phyloP scores from a whole-genome alignment of 2,329 filamentous ascomycete species.

The Cercospora berteroae region DNA sequence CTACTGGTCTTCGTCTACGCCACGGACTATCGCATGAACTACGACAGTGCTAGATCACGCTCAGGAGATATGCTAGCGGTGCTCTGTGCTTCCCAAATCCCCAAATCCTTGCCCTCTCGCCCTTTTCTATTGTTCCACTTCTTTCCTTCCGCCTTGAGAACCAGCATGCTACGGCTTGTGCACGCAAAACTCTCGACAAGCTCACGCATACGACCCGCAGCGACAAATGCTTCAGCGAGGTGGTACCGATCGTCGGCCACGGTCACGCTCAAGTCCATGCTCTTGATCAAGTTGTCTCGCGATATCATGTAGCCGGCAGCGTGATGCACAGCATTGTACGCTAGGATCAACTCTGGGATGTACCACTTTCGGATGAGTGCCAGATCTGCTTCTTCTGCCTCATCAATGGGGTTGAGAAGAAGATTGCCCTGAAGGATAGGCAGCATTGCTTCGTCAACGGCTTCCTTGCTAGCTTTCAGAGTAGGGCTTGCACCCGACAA shows the following conservation, averaged over 20 bases:
- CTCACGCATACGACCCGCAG: constrained; percentile 46
- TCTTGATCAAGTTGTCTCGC: constrained; percentile 74
- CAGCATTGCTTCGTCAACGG: constrained; percentile 41
- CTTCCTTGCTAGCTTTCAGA: constrained; percentile 42
- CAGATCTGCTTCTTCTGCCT: constrained; percentile 60
- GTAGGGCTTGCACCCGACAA: constrained; percentile 26
- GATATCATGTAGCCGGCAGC: constrained; percentile 72
- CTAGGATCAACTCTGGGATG: constrained; percentile 80
- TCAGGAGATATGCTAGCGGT: neutral
- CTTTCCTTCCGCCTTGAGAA: constrained; percentile 46
- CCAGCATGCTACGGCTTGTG: constrained; percentile 69
- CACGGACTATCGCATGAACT: neutral
- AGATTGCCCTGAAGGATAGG: constrained; percentile 37
- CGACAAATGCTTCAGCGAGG: constrained; percentile 40
- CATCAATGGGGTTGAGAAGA: constrained; percentile 35
- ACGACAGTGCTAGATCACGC: neutral
- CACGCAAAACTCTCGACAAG: constrained; percentile 63
- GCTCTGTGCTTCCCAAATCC: constrained; percentile 45
- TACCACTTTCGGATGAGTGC: constrained; percentile 69
- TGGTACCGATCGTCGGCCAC: constrained; percentile 58
- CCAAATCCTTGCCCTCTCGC: constrained; percentile 43
- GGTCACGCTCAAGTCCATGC: constrained; percentile 78
- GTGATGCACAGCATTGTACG: constrained; percentile 78
- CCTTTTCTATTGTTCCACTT: constrained; percentile 45
- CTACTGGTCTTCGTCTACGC: neutral